Conservation (phyloP, 108 stramenopile species). For the Nitzschia sp. region DNA sequence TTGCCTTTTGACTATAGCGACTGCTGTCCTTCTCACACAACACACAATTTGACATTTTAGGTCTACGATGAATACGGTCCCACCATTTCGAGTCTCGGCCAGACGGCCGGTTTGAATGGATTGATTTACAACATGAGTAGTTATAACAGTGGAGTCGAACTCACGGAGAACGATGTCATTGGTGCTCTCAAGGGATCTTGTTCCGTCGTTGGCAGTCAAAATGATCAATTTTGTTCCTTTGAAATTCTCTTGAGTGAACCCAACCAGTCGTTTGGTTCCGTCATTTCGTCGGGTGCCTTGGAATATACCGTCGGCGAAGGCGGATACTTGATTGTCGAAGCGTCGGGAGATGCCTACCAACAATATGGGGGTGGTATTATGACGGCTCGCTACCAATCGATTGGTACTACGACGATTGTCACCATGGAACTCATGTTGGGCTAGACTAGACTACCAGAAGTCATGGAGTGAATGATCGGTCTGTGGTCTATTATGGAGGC, state of each 20-base stretch:
- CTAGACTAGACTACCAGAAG: too few relatives aligned
- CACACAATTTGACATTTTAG: neutral
- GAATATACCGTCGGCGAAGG: neutral
- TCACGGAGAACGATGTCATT: constrained; percentile 7
- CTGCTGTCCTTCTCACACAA: too few relatives aligned
- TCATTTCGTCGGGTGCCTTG: constrained; percentile 9
- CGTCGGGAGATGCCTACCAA: constrained; percentile 3
- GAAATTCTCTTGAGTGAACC: constrained; percentile 5
- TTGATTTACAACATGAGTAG: constrained; percentile 10
- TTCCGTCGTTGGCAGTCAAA: constrained; percentile 1
- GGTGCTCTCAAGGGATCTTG: constrained; percentile 19
- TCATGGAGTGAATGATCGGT: too few relatives aligned
- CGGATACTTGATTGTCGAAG: constrained; percentile 19
- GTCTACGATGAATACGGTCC: constrained; percentile 22
- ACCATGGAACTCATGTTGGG: neutral
- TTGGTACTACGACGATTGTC: neutral
- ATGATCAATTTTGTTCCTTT: constrained; percentile 17
- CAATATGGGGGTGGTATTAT: constrained; percentile 13
- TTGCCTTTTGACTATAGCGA: too few relatives aligned
- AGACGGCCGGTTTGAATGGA: constrained; percentile 19
- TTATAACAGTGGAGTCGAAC: neutral
- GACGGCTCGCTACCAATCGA: neutral
- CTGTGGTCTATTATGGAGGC: too few relatives aligned
- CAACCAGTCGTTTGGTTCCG: neutral
- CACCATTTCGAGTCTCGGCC: neutral